Base-by-base conservation (phyloP, 768 basidiomycete genomes). In the Suillus discolor region DNA sequence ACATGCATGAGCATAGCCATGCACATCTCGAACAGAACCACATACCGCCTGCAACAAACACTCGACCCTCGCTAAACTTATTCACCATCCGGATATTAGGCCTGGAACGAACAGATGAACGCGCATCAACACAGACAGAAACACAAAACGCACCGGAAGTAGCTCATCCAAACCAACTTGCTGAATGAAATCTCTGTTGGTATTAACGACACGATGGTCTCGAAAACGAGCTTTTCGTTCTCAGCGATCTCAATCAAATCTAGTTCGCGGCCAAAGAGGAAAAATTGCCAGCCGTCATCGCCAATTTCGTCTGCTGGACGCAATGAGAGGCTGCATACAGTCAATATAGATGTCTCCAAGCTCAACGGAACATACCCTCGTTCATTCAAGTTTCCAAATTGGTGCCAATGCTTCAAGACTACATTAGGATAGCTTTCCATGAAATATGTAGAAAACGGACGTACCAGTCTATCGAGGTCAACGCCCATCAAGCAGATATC, bases 371-470 rank as follows among this genome's bases (percentile, higher is more conserved):
- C 31, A 44, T 28, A 47, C 38, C 28, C 42, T 38, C 11, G n/a
- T 25, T 11, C 20, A 15, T 18, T 28, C 28, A 15, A 68, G 54
- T 81, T 79, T 1, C 83, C 82, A 82, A 83, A 84, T 72, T 80
- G 81, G 67, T 83, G 83, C 82, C 82, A 83, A 63, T 77, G 71
- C 83, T 84, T 23, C 42, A 6, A 55, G 20, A 55, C 36, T n/a
- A 15, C 16, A 38, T 9, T 9, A n/a, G 36, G n/a, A 36, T 12
- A 13, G n/a, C 34, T 13, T n/a, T 51, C 20, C 12, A 15, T 51
- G 6, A 1, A 28, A 23, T 39, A 12, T 41, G 28, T 23, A 23
- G 23, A 38, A 62, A 13, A 51, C 7, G n/a, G 18, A 67, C 79
- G 51, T 62, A 81, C 82, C 64, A 81, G 77, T 28, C 72, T 69